phyloP scores from a whole-genome alignment of 2,329 filamentous ascomycete species.

The Beauveria medogensis region DNA sequence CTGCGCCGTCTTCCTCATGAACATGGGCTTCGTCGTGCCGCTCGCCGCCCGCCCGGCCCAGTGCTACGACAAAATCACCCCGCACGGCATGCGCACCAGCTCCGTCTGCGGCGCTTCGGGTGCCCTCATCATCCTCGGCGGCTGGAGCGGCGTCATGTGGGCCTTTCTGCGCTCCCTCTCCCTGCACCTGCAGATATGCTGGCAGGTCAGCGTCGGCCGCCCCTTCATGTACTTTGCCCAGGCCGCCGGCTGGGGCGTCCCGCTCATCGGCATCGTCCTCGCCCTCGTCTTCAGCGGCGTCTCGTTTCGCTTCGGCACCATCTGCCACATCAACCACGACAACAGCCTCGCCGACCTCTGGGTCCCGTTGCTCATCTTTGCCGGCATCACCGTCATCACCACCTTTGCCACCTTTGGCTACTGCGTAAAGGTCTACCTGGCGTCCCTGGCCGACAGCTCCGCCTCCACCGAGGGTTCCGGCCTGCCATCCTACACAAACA shows the following conservation, averaged over 20 bases:
- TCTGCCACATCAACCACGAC: slow-evolving; percentile 89
- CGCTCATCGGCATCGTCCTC: slow-evolving; percentile 63
- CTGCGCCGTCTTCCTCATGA: slow-evolving; percentile 67
- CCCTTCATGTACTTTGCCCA: slow-evolving; percentile 86
- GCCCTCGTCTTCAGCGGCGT: slow-evolving; percentile 82
- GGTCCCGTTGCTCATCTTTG: slow-evolving; percentile 78
- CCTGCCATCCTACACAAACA: slow-evolving; percentile 63
- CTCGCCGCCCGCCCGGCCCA: slow-evolving; percentile 69
- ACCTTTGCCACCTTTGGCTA: slow-evolving; percentile 84
- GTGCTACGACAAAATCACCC: slow-evolving; percentile 86
- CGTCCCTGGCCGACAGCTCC: slow-evolving; percentile 67
- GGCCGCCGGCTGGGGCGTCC: slow-evolving; percentile 74
- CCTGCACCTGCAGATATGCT: slow-evolving; percentile 95
- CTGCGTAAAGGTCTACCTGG: slow-evolving; percentile 90
- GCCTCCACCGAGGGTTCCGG: slow-evolving; percentile 63
- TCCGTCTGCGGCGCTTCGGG: slow-evolving; percentile 82
- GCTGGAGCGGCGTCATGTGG: slow-evolving; percentile 80
- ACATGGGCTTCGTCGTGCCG: slow-evolving; percentile 86
- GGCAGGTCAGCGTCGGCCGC: slow-evolving; percentile 82
- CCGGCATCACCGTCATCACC: slow-evolving; percentile 65
- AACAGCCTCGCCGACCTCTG: slow-evolving; percentile 80
- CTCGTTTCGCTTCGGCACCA: slow-evolving; percentile 84
- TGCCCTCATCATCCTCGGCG: slow-evolving; percentile 76
- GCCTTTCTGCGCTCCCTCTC: slow-evolving; percentile 83
- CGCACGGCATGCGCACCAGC: slow-evolving; percentile 80